Base-by-base conservation (phyloP, 2,329 filamentous ascomycete genomes). In the Pyrenophora seminiperda region DNA sequence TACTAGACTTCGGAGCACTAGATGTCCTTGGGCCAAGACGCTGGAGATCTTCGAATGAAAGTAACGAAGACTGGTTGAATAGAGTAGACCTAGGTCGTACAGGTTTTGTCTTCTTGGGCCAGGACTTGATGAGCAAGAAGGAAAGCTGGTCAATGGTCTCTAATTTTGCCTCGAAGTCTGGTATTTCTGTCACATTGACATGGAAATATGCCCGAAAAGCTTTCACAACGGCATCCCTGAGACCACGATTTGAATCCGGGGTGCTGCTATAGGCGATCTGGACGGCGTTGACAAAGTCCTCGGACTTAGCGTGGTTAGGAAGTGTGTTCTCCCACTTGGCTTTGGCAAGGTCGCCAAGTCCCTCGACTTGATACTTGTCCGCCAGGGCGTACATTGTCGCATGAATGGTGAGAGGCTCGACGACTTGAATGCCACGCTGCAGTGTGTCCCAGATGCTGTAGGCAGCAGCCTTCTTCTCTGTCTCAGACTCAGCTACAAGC, bases 151-250 rank as follows among this genome's bases (percentile, higher is more conserved):
- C 52, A 17, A 59, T 56, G 5, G 41, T 41, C 10, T 50, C 49
- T 17, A 62, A 20, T 22, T 53, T 56, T 4, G 29, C 42, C 20
- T 59, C 59, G 4, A 46, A 18, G 0, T 50, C 54, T 5, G 52
- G 52, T 6, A 56, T 44, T 18, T 50, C 14, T 3, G 20, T 30
- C 9, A 62, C 22, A 13, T 58, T 32, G 14, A 54, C 27, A 11
- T 47, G 20, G 30, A 58, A 59, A 10, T 75, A 65, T 6, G 17
- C 11, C n/a, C 33, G 33, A 18, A 62, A 55, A 2, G 50, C 48
- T 1, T 42, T 14, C 4, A 76, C 45, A 5, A 71, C 62, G 4
- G 59, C 53, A 37, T 72, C 64, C 11, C 69, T 58, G 47, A 73
- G 53, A 7, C 61, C 67, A n/a, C 63, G 66, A 44, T 73, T 65